Base-by-base conservation (phyloP, 352 stramenopile genomes). In the Pythium rhizo-oryzae region DNA sequence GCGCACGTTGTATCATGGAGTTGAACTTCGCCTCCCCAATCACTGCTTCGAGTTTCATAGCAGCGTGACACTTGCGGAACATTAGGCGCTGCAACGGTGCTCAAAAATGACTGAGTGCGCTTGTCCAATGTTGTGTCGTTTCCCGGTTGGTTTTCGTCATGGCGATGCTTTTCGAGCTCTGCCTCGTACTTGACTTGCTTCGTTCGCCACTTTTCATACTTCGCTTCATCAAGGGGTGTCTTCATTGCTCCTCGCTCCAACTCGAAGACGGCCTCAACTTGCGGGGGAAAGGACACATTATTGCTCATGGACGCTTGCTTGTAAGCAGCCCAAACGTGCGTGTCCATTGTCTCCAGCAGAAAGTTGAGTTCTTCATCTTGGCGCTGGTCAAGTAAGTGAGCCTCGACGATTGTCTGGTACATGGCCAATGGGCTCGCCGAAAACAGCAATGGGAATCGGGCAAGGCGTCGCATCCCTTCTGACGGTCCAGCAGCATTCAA, bases 1-100 rank as follows among this genome's bases (percentile, higher is more conserved):
- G 74, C 75, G 57, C 89, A 96, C 2, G 76, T 87, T 15, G 81
- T 89, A 67, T 96, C 86, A 53, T 96, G 89, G 11, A 96, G 69
- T 59, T 95, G 87, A 25, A 96, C 82, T 68, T 95, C 89, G 23
- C 89, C 87, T 52, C 89, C 89, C 89, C 89, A 96, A 59, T 94
- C 89, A 59, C 87, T 94, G 68, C 91, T 94, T 28, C 86, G 78
- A 59, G 85, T 92, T 49, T 96, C 89, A 73, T 91, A 96, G 19
- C 77, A 83, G 41, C 84, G 72, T 21, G 65, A 59, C 4, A 72
- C 54, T 44, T 56, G 44, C 8, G 19, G 35, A 7, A 8, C 16
- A 47, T 58, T 50, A 1, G 28, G 47, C 9, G 25, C 19, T 19
- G 24, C 37, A 2, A 25, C 15, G 30, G n/a, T 49, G 4, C 7